Conservation (phyloP, 768 basidiomycete genomes). For the Kwoniella shandongensis region DNA sequence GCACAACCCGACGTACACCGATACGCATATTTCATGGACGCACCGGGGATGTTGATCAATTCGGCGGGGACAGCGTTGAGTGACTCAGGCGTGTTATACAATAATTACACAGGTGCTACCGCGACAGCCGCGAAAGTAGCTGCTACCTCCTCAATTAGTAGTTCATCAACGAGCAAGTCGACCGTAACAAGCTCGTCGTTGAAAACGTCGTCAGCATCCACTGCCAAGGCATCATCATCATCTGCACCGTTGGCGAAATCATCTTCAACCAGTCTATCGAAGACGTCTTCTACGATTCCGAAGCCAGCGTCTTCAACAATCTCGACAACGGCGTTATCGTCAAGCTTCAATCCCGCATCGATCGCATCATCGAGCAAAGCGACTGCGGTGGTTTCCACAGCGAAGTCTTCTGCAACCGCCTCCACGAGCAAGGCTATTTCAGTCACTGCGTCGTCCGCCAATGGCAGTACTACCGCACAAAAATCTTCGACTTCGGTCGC, state of each 20-base stretch:
- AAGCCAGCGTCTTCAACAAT: background rate
- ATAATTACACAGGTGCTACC: background rate
- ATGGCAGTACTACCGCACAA: background rate
- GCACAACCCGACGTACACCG: conserved; percentile 1
- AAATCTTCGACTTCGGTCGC: background rate
- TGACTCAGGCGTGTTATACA: conserved; percentile 2
- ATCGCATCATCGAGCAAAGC: no score
- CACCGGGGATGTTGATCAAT: conserved; percentile 2
- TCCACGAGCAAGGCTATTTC: no score
- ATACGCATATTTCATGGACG: conserved; percentile 6
- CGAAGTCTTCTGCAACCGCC: no score
- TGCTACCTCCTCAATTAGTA: background rate
- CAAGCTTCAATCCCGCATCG: no score
- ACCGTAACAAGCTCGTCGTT: background rate
- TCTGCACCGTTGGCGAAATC: background rate
- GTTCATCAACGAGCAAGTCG: background rate
- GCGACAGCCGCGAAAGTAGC: background rate
- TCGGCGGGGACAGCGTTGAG: background rate
- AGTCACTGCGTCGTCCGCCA: background rate
- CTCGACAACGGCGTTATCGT: background rate
- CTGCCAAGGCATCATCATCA: background rate
- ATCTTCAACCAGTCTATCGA: background rate
- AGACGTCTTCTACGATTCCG: background rate
- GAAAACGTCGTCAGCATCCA: background rate
- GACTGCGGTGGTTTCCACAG: no score